phyloP scores from a whole-genome alignment of 129 eudicot genomes.

The Scalesia atractyloides region DNA sequence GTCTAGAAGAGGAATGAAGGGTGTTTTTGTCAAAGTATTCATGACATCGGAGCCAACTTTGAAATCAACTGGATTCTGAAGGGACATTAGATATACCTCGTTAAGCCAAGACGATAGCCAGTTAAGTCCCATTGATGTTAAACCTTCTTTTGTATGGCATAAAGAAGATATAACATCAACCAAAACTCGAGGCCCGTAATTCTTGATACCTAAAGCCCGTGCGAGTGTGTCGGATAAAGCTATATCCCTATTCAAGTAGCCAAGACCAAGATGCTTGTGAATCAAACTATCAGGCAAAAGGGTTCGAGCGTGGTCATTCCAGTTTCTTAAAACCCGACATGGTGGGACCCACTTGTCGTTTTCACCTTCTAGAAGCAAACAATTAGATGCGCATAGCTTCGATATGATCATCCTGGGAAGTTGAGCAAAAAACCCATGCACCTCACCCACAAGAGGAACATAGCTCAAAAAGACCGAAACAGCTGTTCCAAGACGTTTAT shows the following conservation, averaged over 20 bases:
- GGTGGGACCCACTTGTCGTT: conserved; percentile 77
- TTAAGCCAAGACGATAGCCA: conserved; percentile 81
- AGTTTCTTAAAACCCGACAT: conserved; percentile 73
- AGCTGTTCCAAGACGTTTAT: conserved; percentile 56
- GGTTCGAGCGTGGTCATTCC: conserved; percentile 63
- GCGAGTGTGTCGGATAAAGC: conserved; percentile 70
- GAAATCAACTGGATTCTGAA: conserved; percentile 24
- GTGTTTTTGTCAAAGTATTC: conserved; percentile 44
- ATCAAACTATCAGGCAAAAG: conserved; percentile 74
- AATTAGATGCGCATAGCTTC: conserved; percentile 67
- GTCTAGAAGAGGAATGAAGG: conserved; percentile 80
- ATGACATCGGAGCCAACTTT: conserved; percentile 52
- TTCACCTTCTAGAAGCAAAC: conserved; percentile 69
- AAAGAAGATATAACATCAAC: conserved; percentile 58
- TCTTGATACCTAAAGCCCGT: conserved; percentile 69
- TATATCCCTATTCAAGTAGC: conserved; percentile 67
- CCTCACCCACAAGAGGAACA: conserved; percentile 87
- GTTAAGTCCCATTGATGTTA: conserved; percentile 59
- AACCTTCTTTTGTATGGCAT: conserved; percentile 49
- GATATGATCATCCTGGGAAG: conserved; percentile 87
- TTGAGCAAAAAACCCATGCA: conserved; percentile 83
- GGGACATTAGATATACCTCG: conserved; percentile 48
- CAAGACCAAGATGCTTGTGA: conserved; percentile 82
- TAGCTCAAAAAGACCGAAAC: conserved; percentile 70
- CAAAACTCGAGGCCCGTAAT: conserved; percentile 68